Conservation (phyloP, 2,329 filamentous ascomycete species). For the Xylariaceae sp. region DNA sequence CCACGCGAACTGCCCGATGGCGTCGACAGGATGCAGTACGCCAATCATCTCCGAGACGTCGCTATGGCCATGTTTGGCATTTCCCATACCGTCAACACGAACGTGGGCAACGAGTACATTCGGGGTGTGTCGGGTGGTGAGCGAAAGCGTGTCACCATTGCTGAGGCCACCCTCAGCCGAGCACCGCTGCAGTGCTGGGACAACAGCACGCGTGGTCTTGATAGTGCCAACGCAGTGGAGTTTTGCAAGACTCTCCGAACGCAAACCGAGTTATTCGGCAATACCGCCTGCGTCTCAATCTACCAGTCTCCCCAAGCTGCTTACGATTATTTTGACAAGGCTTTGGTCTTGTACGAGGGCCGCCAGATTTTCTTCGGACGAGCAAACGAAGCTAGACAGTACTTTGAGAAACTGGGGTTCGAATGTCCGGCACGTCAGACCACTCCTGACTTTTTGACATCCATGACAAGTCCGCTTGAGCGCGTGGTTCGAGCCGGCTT, state of each 20-base stretch:
- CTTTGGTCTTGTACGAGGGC: constrained; percentile 55
- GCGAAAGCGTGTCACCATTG: constrained; percentile 63
- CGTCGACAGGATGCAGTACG: constrained; percentile 50
- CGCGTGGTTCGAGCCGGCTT: constrained; percentile 53
- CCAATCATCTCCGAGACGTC: constrained; percentile 64
- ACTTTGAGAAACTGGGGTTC: constrained; percentile 65
- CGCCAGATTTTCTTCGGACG: constrained; percentile 62
- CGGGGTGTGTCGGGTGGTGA: constrained; percentile 73
- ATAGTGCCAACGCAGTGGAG: constrained; percentile 71
- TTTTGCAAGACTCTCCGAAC: constrained; percentile 66
- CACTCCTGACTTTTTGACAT: constrained; percentile 68
- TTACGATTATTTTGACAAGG: constrained; percentile 63
- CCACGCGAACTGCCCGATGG: constrained; percentile 59
- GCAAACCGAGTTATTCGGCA: constrained; percentile 62
- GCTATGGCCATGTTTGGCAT: constrained; percentile 75
- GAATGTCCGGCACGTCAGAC: constrained; percentile 64
- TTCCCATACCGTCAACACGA: constrained; percentile 67
- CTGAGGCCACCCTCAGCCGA: constrained; percentile 56
- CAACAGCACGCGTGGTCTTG: constrained; percentile 70
- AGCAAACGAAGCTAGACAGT: constrained; percentile 55
- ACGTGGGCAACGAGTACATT: constrained; percentile 71
- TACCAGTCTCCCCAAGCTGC: constrained; percentile 65
- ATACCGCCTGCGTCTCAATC: constrained; percentile 66
- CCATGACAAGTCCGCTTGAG: constrained; percentile 59
- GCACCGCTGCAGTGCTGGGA: constrained; percentile 64